Conservation (phyloP, 768 basidiomycete genomes). For the Mycena indigotica region DNA sequence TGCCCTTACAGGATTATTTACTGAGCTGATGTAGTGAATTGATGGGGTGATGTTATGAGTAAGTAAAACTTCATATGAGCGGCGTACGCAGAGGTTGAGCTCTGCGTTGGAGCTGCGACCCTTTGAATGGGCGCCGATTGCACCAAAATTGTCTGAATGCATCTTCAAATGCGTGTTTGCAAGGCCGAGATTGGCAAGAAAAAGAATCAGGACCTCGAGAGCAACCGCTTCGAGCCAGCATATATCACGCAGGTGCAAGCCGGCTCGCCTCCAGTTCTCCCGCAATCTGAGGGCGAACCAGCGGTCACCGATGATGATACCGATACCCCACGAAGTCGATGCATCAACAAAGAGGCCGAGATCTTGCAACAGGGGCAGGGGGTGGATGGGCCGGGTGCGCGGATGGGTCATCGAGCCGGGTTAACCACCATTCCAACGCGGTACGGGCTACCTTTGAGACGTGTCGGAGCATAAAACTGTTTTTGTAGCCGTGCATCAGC, state of each 20-base stretch:
- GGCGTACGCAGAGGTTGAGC: background rate
- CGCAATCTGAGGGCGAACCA: slow-evolving; percentile 34
- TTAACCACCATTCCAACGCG: slow-evolving; percentile 38
- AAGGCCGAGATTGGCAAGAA: slow-evolving; percentile 1
- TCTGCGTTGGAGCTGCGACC: slow-evolving; percentile 2
- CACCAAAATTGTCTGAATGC: slow-evolving; percentile 1
- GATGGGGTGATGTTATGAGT: background rate
- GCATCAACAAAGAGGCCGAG: slow-evolving; percentile 38
- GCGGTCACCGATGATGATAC: slow-evolving; percentile 26
- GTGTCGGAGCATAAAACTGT: slow-evolving; percentile 17
- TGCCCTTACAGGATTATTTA: slow-evolving; percentile 5
- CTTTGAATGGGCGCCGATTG: background rate
- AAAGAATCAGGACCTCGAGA: slow-evolving; percentile 22
- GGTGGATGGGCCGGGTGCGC: slow-evolving; percentile 18
- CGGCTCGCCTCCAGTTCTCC: slow-evolving; percentile 16
- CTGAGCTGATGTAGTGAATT: background rate
- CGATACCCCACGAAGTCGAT: slow-evolving; percentile 44
- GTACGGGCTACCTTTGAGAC: slow-evolving; percentile 27
- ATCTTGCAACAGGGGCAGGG: slow-evolving; percentile 7
- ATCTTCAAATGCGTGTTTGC: background rate
- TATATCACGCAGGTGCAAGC: slow-evolving; percentile 16
- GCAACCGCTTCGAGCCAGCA: slow-evolving; percentile 29
- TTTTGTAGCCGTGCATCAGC: slow-evolving; percentile 28
- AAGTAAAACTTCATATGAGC: slow-evolving; percentile 1
- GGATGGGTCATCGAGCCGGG: background rate